Conservation (phyloP, 371 early-diverging fungal genomes). For the Mucor racemosus region DNA sequence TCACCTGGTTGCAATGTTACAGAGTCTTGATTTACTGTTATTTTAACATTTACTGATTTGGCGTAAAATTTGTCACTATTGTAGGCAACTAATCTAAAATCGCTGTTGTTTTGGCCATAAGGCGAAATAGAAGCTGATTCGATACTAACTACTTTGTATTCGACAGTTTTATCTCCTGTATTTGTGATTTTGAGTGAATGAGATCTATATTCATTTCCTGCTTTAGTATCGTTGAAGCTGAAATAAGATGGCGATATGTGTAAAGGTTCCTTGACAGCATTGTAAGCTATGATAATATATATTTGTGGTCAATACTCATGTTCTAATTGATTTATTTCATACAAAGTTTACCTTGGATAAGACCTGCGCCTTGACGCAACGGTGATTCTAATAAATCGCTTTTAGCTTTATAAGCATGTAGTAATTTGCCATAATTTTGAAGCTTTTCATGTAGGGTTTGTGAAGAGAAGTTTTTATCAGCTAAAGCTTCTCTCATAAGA, state of each 20-base stretch:
- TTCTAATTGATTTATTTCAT: too few relatives aligned
- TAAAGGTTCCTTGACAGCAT: conserved; percentile 60
- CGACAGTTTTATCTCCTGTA: conserved; percentile 44
- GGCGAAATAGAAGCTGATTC: conserved; percentile 7
- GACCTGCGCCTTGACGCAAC: conserved; percentile 74
- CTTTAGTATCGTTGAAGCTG: conserved; percentile 72
- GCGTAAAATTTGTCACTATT: conserved; percentile 5
- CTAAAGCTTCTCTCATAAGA: conserved; percentile 32
- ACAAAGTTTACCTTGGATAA: conserved; percentile 61
- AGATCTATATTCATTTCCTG: conserved; percentile 15
- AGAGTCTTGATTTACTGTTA: background rate
- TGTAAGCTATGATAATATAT: conserved; percentile 35
- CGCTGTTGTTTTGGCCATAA: conserved; percentile 8
- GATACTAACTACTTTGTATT: conserved; percentile 33
- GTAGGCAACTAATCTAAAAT: background rate
- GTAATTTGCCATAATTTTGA: conserved; percentile 54
- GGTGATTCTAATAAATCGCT: conserved; percentile 35
- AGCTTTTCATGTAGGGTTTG: conserved; percentile 33
- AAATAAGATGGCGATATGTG: conserved; percentile 66
- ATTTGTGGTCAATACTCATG: background rate
- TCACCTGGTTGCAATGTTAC: conserved; percentile 12
- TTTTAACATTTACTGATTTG: background rate
- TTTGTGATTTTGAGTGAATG: conserved; percentile 51
- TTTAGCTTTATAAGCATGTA: conserved; percentile 18
- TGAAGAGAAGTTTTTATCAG: conserved; percentile 17